Conservation (phyloP, 2,329 filamentous ascomycete species). For the Nothophaeocryptopus gaeumannii region DNA sequence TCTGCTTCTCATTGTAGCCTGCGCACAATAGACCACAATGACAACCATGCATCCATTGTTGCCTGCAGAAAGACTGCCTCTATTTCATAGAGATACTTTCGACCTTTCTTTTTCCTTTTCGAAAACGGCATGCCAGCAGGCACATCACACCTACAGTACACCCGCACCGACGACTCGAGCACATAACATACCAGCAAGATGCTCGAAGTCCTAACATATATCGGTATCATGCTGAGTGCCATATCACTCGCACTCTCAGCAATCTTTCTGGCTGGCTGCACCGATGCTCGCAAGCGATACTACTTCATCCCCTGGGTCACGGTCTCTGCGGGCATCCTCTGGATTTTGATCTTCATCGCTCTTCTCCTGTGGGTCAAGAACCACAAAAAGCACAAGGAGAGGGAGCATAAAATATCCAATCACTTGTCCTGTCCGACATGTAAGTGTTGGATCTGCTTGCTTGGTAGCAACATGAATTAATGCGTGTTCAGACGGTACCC, state of each 20-base stretch:
- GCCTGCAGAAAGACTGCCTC: no score
- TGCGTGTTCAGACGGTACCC: background rate
- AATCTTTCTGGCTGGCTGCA: background rate
- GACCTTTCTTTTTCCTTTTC: no score
- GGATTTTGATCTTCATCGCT: slow-evolving; percentile 2
- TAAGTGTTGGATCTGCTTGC: background rate
- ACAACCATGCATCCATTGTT: no score
- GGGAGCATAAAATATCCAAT: background rate
- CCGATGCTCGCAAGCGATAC: background rate
- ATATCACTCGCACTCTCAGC: background rate
- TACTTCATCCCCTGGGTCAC: slow-evolving; percentile 2
- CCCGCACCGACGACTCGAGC: no score
- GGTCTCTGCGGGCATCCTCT: slow-evolving; percentile 1
- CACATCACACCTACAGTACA: no score
- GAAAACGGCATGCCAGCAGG: no score
- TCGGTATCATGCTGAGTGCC: slow-evolving; percentile 2
- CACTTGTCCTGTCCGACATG: background rate
- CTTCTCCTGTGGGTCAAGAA: background rate
- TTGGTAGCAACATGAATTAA: background rate
- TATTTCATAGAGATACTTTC: no score
- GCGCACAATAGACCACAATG: no score
- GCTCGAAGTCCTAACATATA: no score
- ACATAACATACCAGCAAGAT: no score
- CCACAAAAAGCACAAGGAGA: background rate
- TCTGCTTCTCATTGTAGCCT: no score